Conservation (phyloP, 257 asterid genomes). For the Penstemon eatonii region DNA sequence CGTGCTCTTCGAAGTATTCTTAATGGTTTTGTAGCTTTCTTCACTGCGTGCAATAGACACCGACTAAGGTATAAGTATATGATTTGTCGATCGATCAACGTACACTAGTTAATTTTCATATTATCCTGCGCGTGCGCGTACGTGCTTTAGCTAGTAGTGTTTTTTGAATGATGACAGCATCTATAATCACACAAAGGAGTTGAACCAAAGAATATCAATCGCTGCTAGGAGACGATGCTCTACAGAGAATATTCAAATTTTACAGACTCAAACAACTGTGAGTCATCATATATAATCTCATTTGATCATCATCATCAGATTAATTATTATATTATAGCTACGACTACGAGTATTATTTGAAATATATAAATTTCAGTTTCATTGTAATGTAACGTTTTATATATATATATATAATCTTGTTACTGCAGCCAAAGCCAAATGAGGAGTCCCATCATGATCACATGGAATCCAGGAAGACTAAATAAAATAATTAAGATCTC, state of each 20-base stretch:
- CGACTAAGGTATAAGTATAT: conserved; percentile 58
- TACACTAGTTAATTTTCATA: too few relatives aligned
- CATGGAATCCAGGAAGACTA: too few relatives aligned
- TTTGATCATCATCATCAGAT: too few relatives aligned
- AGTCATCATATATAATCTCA: conserved; percentile 4
- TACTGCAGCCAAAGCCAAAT: too few relatives aligned
- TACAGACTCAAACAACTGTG: conserved; percentile 22
- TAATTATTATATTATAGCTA: too few relatives aligned
- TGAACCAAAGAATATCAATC: conserved; percentile 29
- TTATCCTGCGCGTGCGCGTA: too few relatives aligned
- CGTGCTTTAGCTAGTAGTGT: neutral
- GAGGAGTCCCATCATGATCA: too few relatives aligned
- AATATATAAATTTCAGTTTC: too few relatives aligned
- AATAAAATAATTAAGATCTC: too few relatives aligned
- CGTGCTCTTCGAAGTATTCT: conserved; percentile 73
- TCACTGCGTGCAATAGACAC: conserved; percentile 74
- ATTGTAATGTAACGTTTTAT: too few relatives aligned
- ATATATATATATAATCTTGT: too few relatives aligned
- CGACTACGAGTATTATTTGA: too few relatives aligned
- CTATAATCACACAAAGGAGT: conserved; percentile 44
- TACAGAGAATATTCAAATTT: conserved; percentile 9
- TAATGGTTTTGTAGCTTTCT: conserved; percentile 74
- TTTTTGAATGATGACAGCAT: conserved; percentile 29
- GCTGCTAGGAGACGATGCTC: conserved; percentile 24
- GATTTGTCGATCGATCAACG: neutral